Evolutionary conservation across 108 stramenopile genomes (phyloP).

Genomic region (Stephanodiscus minutulus): DNA sequence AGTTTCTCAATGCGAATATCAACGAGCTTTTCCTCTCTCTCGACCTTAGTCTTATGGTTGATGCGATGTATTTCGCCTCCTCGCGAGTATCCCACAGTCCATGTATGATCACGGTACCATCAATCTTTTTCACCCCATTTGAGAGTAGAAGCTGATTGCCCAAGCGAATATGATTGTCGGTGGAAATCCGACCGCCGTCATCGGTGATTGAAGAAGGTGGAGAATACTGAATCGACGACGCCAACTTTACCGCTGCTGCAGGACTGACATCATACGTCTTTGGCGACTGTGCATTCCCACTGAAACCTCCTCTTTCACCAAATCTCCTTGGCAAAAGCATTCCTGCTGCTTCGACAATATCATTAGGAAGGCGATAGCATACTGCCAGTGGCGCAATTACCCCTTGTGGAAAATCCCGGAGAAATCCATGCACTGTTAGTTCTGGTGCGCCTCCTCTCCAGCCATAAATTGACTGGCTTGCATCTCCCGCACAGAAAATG

Average conservation of each 20-base stretch:
- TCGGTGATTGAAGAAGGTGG: background rate
- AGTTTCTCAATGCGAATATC: slow-evolving; percentile 31
- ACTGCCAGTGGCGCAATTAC: slow-evolving; percentile 51
- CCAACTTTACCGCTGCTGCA: slow-evolving; percentile 42
- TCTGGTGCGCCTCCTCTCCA: slow-evolving; percentile 63
- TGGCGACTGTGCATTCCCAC: background rate
- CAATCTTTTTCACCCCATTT: slow-evolving; percentile 38
- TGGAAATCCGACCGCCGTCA: background rate
- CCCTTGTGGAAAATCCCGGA: slow-evolving; percentile 62
- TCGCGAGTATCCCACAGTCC: slow-evolving; percentile 61
- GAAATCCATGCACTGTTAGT: slow-evolving; percentile 56
- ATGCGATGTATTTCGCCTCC: slow-evolving; percentile 60
- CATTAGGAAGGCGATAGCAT: slow-evolving; percentile 55
- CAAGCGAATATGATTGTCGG: slow-evolving; percentile 21
- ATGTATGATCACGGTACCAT: slow-evolving; percentile 51
- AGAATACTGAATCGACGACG: slow-evolving; percentile 8
- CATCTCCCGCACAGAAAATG: slow-evolving; percentile 60
- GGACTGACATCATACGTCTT: slow-evolving; percentile 45
- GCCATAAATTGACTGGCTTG: slow-evolving; percentile 59
- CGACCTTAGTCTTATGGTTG: slow-evolving; percentile 46
- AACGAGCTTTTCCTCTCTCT: slow-evolving; percentile 44
- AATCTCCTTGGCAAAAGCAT: slow-evolving; percentile 31
- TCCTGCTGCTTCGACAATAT: slow-evolving; percentile 53
- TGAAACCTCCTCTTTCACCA: slow-evolving; percentile 4
- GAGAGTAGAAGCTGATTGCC: slow-evolving; percentile 47